Evolutionary conservation across 179 eudicot genomes (phyloP).

Genomic region (Patellifolia procumbens): DNA sequence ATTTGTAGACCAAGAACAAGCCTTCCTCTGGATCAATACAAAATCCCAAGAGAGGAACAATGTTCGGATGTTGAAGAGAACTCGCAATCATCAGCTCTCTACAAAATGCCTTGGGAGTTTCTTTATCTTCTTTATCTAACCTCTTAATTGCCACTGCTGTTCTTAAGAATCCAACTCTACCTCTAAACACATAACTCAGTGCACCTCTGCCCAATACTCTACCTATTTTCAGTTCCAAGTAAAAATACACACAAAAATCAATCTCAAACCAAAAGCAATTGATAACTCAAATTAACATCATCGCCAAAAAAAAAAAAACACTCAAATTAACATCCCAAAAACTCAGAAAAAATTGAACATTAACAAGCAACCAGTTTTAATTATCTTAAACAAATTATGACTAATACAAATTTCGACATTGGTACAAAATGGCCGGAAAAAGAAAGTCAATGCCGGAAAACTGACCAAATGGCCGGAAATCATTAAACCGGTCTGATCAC

Average conservation of each 20-base stretch:
- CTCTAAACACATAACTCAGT: conserved; percentile 90
- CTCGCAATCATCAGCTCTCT: conserved; percentile 97
- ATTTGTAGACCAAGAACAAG: conserved; percentile 88
- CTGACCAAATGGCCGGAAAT: no score
- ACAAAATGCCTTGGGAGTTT: conserved; percentile 86
- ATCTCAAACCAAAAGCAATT: neutral
- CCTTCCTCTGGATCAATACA: conserved; percentile 93
- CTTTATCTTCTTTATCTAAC: conserved; percentile 86
- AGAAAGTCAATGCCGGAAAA: no score
- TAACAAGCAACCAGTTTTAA: neutral
- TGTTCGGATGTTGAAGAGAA: conserved; percentile 72
- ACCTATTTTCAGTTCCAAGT: conserved; percentile 47
- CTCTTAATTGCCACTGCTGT: conserved; percentile 84
- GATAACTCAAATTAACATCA: neutral
- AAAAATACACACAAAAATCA: conserved; percentile 22
- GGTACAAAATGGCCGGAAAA: no score
- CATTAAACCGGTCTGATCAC: no score
- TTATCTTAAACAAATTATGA: neutral
- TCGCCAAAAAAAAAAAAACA: neutral
- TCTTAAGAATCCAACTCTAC: conserved; percentile 74
- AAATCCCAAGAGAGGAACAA: conserved; percentile 90
- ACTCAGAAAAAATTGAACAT: neutral
- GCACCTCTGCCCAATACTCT: conserved; percentile 98
- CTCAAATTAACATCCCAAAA: neutral
- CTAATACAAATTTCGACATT: no score